Evolutionary conservation across 192 early-diverging fungal species (phyloP), one percentile per base, ranked within the genome.

Genomic region (Coemansia sp.): DNA sequence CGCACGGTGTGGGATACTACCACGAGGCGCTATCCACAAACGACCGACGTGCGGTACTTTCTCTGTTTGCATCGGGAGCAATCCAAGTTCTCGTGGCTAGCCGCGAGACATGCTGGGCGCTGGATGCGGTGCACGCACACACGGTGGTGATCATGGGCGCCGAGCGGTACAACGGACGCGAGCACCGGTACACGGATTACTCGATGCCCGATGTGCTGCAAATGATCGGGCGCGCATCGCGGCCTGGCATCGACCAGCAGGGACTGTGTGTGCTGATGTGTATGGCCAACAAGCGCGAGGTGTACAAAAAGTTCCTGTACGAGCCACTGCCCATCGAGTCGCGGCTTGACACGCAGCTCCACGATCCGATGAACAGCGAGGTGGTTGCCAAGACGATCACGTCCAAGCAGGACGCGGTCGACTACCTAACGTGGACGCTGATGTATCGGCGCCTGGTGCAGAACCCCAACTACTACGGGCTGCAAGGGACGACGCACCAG

Each of bases 351-450:
- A 90, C 90, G 51, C 91, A 91, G 70, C 79, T 99, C 68, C 95
- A 97, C 71, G 96, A 99, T 64, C 93, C 94, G 78, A 94, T 99
- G 83, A 97, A 96, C 77, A 93, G 94, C 21, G 97, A 98, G 68
- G 89, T 97, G 64, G 95, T 94, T 0, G 95, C 94, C 31, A 91
- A 92, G 70, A 95, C 94, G 0, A 95, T 99, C 45, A 90, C 91
- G 72, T 96, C 91, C 75, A 98, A 96, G 84, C 95, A 99, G 73
- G 96, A 98, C 71, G 97, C 97, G 0, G 94, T 99, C 1, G 97
- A 99, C 62, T 99, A 98, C 61, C 78, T 99, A 59, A 99, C 97
- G 0, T 99, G 97, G 97, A 95, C 96, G 29, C 93, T 98, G 82
- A 70, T 98, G 58, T 99, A 98, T 84, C 91, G 97, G 48, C 89